Conservation (phyloP, 208 protist genomes). For the Leishmania mexicana region DNA sequence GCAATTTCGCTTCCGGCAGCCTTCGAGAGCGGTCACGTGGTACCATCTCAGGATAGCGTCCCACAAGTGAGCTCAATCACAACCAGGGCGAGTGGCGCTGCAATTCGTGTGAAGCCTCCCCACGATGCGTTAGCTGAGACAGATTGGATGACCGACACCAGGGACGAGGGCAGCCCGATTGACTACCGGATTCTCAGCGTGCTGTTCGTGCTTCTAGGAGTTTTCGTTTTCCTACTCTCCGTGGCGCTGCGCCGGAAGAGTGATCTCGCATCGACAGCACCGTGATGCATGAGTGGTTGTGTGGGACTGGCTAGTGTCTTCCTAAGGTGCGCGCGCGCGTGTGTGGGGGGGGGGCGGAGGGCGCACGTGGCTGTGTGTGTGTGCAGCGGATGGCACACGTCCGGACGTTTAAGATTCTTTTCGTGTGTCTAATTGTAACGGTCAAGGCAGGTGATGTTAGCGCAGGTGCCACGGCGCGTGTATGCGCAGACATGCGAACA, state of each 20-base stretch:
- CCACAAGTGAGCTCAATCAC: not conserved
- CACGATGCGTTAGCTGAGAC: not conserved
- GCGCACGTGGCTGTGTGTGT: not conserved
- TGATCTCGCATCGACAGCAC: not conserved
- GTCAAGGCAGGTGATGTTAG: not conserved
- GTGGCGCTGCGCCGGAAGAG: slow-evolving; percentile 11
- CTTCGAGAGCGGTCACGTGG: slow-evolving; percentile 16
- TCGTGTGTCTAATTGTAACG: not conserved
- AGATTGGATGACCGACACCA: slow-evolving; percentile 18
- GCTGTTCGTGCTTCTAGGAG: slow-evolving; percentile 40
- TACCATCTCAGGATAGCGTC: not conserved
- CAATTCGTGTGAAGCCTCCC: slow-evolving; percentile 9
- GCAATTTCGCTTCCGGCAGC: slow-evolving; percentile 10
- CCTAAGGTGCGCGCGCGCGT: not conserved
- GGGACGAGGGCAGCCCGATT: not conserved
- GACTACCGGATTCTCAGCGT: slow-evolving; percentile 29
- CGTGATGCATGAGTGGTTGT: not conserved
- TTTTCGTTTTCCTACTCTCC: slow-evolving; percentile 28
- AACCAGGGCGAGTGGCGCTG: not conserved
- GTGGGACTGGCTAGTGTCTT: not conserved
- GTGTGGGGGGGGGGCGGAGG: too few species aligned
- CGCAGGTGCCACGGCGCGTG: not conserved
- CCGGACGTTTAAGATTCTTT: slow-evolving; percentile 6
- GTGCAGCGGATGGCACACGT: not conserved
- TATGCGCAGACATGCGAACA: not conserved